Conservation (phyloP, 495 filamentous ascomycete genomes). For the Penicillium parvum region DNA sequence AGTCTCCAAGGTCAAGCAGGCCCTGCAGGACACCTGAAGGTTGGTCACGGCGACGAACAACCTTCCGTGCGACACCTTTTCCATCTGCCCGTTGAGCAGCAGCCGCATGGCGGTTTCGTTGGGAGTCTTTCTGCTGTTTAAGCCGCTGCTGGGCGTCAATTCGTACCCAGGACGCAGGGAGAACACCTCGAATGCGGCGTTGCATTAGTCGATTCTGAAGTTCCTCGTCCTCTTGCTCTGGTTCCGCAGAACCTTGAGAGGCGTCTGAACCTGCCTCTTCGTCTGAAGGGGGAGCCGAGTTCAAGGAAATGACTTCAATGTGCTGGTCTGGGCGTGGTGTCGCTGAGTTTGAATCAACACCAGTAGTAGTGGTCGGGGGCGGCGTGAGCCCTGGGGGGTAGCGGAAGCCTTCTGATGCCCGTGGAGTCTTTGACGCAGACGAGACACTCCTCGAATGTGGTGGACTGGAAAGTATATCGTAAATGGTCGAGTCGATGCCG, state of each 20-base stretch:
- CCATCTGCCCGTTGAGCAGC: slow-evolving; percentile 23
- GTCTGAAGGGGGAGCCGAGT: slow-evolving; percentile 17
- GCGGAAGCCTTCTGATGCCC: slow-evolving; percentile 29
- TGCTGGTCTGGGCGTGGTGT: slow-evolving; percentile 6
- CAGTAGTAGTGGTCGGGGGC: slow-evolving; percentile 27
- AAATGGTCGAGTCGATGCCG: slow-evolving; percentile 12
- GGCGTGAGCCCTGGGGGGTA: slow-evolving; percentile 39
- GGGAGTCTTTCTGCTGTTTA: slow-evolving; percentile 29
- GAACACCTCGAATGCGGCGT: slow-evolving; percentile 70
- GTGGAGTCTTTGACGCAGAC: slow-evolving; percentile 16
- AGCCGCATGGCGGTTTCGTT: slow-evolving; percentile 16
- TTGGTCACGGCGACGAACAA: slow-evolving; percentile 27
- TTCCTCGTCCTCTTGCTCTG: slow-evolving; percentile 20
- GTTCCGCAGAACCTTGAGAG: slow-evolving; percentile 10
- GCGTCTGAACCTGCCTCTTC: slow-evolving; percentile 19
- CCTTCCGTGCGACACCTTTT: slow-evolving; percentile 44
- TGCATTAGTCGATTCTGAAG: slow-evolving; percentile 35
- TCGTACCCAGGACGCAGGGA: slow-evolving; percentile 87
- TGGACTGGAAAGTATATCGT: slow-evolving; percentile 38
- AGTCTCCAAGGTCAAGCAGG: slow-evolving; percentile 49
- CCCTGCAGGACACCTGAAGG: slow-evolving; percentile 13
- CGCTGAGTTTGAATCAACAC: slow-evolving; percentile 20
- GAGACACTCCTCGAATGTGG: slow-evolving; percentile 34
- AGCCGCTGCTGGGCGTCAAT: slow-evolving; percentile 53
- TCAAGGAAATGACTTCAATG: slow-evolving; percentile 4